Percentiles rank a stretch among this genome's conserved stretches.
Conservation (phyloP, 148 eudicot species). For the Amaranthus palmeri region DNA sequence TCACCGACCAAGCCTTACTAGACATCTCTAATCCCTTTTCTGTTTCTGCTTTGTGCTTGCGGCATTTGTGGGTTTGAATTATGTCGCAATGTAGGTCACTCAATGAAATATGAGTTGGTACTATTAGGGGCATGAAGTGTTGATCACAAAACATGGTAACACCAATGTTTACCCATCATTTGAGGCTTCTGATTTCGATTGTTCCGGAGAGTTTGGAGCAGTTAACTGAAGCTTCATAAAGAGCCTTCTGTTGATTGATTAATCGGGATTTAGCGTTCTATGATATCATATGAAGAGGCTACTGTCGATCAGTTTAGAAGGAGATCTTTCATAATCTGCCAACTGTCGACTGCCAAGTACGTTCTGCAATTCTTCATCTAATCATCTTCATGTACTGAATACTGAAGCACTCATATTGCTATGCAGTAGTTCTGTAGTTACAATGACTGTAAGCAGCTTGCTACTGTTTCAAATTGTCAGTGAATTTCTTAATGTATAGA, state of each 20-base stretch:
- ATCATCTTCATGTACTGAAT: neutral
- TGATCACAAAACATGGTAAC: neutral
- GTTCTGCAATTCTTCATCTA: neutral
- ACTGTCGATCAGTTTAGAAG: neutral
- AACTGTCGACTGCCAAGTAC: neutral
- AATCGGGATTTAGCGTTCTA: neutral
- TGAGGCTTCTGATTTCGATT: neutral
- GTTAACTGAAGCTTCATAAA: too few relatives aligned
- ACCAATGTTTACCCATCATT: neutral
- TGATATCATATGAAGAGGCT: neutral
- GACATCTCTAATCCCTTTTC: neutral
- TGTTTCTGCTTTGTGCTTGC: neutral
- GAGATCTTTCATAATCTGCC: neutral
- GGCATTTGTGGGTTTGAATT: slow-evolving; percentile 4
- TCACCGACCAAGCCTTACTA: neutral
- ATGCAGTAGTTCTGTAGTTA: too few relatives aligned
- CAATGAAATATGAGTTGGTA: neutral
- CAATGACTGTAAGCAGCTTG: too few relatives aligned
- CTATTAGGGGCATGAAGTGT: neutral
- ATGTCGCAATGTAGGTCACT: slow-evolving; percentile 19
- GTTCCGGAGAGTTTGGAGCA: neutral
- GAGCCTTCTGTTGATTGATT: neutral
- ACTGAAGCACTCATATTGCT: too few relatives aligned
- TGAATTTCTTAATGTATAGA: too few relatives aligned
- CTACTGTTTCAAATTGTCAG: too few relatives aligned